phyloP scores from a whole-genome alignment of 2,329 filamentous ascomycete species.

The Trichoderma arundinaceum region DNA sequence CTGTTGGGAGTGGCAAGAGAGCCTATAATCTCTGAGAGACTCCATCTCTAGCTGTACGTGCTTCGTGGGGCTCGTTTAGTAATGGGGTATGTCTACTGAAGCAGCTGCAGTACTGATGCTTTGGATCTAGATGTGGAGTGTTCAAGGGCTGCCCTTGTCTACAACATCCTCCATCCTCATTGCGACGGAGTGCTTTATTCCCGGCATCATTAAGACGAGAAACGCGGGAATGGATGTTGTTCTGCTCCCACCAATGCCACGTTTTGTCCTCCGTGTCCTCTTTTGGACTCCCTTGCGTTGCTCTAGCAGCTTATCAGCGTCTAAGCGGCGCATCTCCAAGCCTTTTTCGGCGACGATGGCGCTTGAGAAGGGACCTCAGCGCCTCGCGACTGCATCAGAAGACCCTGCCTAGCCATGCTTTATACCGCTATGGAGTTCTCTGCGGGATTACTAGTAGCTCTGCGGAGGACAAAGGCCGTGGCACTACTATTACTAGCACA shows the following conservation, averaged over 20 bases:
- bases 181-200: background rate
- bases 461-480: background rate
- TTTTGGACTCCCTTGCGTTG: slow-evolving; percentile 9
- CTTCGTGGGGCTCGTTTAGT: background rate
- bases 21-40: background rate
- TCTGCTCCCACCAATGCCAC: background rate
- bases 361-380: background rate
- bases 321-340: slow-evolving; percentile 3
- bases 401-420: background rate
- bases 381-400: background rate
- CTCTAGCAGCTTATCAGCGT: background rate
- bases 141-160: background rate
- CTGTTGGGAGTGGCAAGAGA: slow-evolving; percentile 3
- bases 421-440: background rate
- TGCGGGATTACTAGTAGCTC: background rate
- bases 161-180: background rate
- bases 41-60: background rate
- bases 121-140: background rate
- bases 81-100: background rate
- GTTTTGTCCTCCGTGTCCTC: background rate
- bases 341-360: background rate
- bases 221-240: background rate
- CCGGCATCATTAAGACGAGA: background rate
- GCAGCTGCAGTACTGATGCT: background rate
- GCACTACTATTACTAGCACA: background rate